Evolutionary conservation across 2,329 filamentous ascomycete genomes (phyloP), one percentile per base, ranked within the genome.

Genomic region (Scedosporium minutisporum): DNA sequence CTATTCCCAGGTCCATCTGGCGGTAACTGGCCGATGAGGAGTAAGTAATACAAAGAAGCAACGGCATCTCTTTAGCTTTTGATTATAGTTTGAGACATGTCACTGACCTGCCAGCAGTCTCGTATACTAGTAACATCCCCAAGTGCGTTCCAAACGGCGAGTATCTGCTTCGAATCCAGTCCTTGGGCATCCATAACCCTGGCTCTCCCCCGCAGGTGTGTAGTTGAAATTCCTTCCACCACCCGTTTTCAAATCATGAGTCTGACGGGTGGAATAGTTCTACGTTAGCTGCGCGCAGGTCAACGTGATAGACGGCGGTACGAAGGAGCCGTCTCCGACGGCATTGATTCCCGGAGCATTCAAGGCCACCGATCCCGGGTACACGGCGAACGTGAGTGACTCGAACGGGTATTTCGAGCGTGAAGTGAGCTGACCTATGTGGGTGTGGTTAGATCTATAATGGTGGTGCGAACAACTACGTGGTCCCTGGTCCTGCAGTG

Each of bases 141-240:
- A 65, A 70, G 16, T 78, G 78, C 65, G 74, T 86, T 57, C 77
- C 77, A 33, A 70, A 82, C 42, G 84, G 84, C 64, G 79, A 84
- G 66, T 85, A 86, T 69, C 78, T 87, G 62, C 76, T 85, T 18
- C 77, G 82, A 46, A 79, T 83, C 69, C 82, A 85, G 72, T 77
- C 82, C 61, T 79, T 88, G 60, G 85, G 81, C 29, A 82, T 88
- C 61, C 85, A 88, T 75, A 79, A 81, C 65, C 79, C 79, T 5
- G 72, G 73, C 12, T 76, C 74, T 58, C 76, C 77, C 14, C 71
- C 61, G 6, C 61, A 62, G 61, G 61, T 58, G 25, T 2, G 61
- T 14, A 27, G 23, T 27, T 57, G 6, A 57, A 25, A 25, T 10
- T 7, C 7, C 29, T 33, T 33, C 3, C 29, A 33, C 25, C 25